Percentiles rank a stretch among this genome's conserved stretches.
Evolutionary conservation across 2,329 filamentous ascomycete genomes (phyloP).

Genomic region (Aspergillus sp.): DNA sequence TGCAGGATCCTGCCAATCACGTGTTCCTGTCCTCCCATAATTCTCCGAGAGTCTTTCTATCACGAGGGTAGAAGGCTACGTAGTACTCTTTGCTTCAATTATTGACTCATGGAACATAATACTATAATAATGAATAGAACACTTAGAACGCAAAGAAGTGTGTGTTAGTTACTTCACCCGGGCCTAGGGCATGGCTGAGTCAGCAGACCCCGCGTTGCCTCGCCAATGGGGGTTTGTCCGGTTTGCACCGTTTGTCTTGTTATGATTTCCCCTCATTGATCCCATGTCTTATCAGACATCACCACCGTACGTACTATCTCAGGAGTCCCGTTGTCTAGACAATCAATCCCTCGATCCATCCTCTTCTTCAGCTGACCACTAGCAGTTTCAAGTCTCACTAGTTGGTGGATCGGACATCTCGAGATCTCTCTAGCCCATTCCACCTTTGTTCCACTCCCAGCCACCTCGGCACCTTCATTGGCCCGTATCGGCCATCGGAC

Average conservation of each 20-base stretch:
- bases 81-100: too few species aligned
- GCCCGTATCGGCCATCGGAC: slow-evolving; percentile 9
- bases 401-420: slow-evolving; percentile 3
- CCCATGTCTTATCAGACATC: neutral
- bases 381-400: slow-evolving; percentile 11
- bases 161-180: neutral
- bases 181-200: slow-evolving; percentile 1
- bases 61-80: too few species aligned
- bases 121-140: too few species aligned
- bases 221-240: neutral
- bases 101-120: too few species aligned
- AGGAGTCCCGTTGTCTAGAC: neutral
- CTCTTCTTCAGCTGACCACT: neutral
- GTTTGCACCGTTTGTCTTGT: slow-evolving; percentile 16
- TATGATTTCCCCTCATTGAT: slow-evolving; percentile 5
- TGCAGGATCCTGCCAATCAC: too few species aligned
- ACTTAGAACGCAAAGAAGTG: too few species aligned
- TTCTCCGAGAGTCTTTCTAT: too few species aligned
- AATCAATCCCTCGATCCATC: neutral
- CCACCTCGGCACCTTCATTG: slow-evolving; percentile 15
- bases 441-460: slow-evolving; percentile 15
- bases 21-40: too few species aligned
- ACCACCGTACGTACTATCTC: too few species aligned
- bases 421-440: slow-evolving; percentile 16
- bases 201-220: slow-evolving; percentile 11